These are phyloP conservation scores for Claviceps purpurea DNA, from an alignment of 2,329 filamentous ascomycete species.

Conservation along the genomic window DNA sequence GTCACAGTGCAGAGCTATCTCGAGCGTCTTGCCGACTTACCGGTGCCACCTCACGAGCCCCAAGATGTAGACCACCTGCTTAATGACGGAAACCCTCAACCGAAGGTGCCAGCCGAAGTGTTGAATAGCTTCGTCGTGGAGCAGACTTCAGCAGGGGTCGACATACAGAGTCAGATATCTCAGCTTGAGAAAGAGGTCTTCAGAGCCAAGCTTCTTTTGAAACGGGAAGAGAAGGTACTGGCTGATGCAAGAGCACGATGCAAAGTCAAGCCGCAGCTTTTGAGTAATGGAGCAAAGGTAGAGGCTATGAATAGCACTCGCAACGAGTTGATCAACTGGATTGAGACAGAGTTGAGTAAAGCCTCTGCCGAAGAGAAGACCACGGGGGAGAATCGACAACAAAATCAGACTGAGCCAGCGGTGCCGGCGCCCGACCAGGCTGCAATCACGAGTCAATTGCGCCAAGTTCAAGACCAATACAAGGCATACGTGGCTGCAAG, in stretches of 20 bases:
- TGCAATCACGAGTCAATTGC: conserved; percentile 26
- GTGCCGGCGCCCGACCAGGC: conserved; percentile 12
- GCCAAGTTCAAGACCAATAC: conserved; percentile 40
- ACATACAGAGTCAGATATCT: conserved; percentile 34
- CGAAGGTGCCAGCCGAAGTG: conserved; percentile 37
- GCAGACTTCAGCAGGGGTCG: conserved; percentile 22
- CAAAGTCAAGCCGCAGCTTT: conserved; percentile 21
- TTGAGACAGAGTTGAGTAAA: conserved; percentile 46
- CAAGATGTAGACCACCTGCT: conserved; percentile 37
- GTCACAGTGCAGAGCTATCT: conserved; percentile 37
- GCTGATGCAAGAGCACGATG: conserved; percentile 30
- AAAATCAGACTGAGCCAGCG: conserved; percentile 11
- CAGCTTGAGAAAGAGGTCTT: conserved; percentile 45
- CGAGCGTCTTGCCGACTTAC: conserved; percentile 35
- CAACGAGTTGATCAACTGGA: conserved; percentile 50
- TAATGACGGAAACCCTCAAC: conserved; percentile 27
- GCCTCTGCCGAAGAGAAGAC: conserved; percentile 27
- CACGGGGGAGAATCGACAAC: conserved; percentile 14
- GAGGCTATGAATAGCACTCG: conserved; percentile 42
- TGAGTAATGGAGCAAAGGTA: conserved; percentile 29
- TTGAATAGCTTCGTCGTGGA: conserved; percentile 35
- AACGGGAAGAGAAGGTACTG: conserved; percentile 42
- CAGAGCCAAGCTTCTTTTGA: conserved; percentile 41
- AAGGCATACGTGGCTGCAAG: conserved; percentile 36
- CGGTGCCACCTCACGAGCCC: conserved; percentile 35